phyloP scores from a whole-genome alignment of 306 rosid species.

The Castanea mollissima region DNA sequence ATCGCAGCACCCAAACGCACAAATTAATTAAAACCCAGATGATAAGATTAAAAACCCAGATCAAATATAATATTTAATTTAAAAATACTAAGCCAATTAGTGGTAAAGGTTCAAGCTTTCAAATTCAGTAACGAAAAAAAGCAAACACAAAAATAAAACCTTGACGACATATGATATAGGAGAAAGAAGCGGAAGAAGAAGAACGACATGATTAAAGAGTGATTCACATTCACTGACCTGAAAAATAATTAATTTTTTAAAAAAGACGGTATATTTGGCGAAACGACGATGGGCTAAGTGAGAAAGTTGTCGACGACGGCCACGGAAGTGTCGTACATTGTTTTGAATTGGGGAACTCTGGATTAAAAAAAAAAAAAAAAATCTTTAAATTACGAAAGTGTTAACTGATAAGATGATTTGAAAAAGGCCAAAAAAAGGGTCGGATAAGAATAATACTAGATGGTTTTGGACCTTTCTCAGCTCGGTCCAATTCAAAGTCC shows the following conservation, averaged over 20 bases:
- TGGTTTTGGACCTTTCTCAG: too few relatives aligned
- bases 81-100: background rate
- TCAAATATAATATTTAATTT: background rate
- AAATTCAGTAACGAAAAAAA: background rate
- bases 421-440: background rate
- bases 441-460: too few relatives aligned
- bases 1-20: background rate
- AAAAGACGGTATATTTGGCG: background rate
- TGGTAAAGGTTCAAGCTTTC: background rate
- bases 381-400: background rate
- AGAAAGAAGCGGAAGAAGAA: background rate
- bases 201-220: background rate
- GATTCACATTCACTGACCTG: background rate
- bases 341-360: background rate
- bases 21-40: too few relatives aligned
- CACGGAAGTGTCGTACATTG: slow-evolving; percentile 3
- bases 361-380: background rate
- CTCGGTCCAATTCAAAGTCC: too few relatives aligned
- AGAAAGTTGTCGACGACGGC: background rate
- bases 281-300: background rate
- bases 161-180: background rate
- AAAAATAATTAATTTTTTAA: background rate
- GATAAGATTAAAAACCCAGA: background rate
- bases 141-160: background rate
- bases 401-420: background rate